Conservation (phyloP, 23 red algal genomes). For the Gracilariopsis chorda region DNA sequence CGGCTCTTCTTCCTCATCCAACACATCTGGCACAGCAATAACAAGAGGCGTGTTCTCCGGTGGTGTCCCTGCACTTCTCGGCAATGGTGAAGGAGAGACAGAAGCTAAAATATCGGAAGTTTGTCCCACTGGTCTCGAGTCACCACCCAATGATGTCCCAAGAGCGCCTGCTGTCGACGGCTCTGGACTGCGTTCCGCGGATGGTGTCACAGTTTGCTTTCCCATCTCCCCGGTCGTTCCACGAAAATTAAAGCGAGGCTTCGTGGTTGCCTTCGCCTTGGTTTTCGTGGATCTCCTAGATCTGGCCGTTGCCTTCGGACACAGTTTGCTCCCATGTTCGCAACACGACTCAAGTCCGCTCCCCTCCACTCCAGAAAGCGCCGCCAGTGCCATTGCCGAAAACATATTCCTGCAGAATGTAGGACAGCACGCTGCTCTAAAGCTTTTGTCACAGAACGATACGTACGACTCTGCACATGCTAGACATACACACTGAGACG, state of each 20-base stretch:
- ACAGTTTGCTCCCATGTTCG: constrained; percentile 24
- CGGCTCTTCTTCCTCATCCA: too few species aligned
- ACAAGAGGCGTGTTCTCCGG: too few species aligned
- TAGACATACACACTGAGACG: background rate
- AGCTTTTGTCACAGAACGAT: background rate
- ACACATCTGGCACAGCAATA: too few species aligned
- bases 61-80: too few species aligned
- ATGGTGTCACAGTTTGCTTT: too few species aligned
- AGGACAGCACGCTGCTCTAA: background rate
- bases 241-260: background rate
- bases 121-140: too few species aligned
- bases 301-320: background rate
- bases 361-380: constrained; percentile 18
- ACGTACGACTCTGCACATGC: background rate
- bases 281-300: background rate
- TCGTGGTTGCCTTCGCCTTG: background rate
- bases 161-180: too few species aligned
- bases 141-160: too few species aligned
- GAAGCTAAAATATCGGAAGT: too few species aligned
- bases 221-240: too few species aligned
- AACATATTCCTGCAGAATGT: constrained; percentile 33
- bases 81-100: too few species aligned
- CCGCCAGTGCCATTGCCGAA: constrained; percentile 18
- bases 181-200: too few species aligned
- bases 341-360: constrained; percentile 46